Percentiles rank a stretch among this genome's conserved stretches.
These are phyloP conservation scores for Vickermania ingenoplastis DNA, from an alignment of 208 protist species.

Conservation along the genomic window DNA sequence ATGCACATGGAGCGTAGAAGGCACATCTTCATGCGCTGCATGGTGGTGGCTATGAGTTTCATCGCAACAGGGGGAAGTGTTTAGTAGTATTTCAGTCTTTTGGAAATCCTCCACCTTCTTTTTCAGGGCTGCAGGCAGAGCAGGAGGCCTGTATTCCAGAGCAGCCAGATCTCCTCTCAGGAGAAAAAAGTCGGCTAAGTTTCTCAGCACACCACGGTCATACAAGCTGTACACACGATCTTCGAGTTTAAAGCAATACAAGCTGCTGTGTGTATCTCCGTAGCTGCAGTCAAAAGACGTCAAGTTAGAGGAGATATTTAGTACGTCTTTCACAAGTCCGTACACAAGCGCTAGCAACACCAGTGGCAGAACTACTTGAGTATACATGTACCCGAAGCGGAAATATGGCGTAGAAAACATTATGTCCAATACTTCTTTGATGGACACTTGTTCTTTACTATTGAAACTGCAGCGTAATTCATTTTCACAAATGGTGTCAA, in stretches of 20 bases:
- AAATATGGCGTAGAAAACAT: conserved; percentile 14
- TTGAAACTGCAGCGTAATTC: neutral
- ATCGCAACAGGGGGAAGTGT: conserved; percentile 3
- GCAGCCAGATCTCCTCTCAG: conserved; percentile 18
- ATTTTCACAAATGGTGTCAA: neutral
- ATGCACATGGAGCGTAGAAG: neutral
- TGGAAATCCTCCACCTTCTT: conserved; percentile 34
- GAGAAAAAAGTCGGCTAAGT: conserved; percentile 51
- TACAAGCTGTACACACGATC: conserved; percentile 52
- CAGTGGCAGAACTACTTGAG: conserved; percentile 29
- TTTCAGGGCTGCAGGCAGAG: conserved; percentile 41
- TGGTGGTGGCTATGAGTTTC: conserved; percentile 11
- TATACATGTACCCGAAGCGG: conserved; percentile 48
- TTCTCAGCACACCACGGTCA: conserved; percentile 33
- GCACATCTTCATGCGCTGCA: conserved; percentile 3
- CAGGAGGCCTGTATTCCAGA: conserved; percentile 33
- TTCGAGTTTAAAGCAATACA: conserved; percentile 63
- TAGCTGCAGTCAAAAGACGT: conserved; percentile 59
- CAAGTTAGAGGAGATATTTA: conserved; percentile 42
- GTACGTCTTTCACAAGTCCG: conserved; percentile 28
- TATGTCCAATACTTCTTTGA: neutral
- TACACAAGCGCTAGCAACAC: conserved; percentile 23
- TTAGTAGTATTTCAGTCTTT: conserved; percentile 1
- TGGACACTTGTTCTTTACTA: neutral
- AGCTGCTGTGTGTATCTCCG: conserved; percentile 31